Conservation (phyloP, 768 basidiomycete species). For the Trametes sanguinea region DNA sequence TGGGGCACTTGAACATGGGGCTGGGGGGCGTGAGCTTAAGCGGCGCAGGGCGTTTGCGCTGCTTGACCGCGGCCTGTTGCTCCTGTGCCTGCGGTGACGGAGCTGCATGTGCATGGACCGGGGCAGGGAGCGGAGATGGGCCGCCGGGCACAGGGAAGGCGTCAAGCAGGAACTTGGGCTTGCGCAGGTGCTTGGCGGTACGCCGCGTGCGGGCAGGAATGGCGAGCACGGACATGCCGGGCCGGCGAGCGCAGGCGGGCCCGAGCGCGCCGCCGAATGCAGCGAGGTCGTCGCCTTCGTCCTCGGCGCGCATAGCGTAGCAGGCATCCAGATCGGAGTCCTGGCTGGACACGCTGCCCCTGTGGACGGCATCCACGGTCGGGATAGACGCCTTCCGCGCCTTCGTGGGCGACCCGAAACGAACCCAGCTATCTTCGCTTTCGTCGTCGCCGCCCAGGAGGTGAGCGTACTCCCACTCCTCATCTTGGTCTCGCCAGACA, state of each 20-base stretch:
- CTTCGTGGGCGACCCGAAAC: slow-evolving; percentile 46
- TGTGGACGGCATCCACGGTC: slow-evolving; percentile 37
- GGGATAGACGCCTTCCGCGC: slow-evolving; percentile 26
- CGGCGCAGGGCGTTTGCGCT: slow-evolving; percentile 45
- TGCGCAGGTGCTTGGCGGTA: slow-evolving; percentile 39
- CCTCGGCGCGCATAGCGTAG: slow-evolving; percentile 46
- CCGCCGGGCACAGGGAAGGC: slow-evolving; percentile 32
- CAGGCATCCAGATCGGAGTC: slow-evolving; percentile 57
- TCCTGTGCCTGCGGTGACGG: slow-evolving; percentile 5
- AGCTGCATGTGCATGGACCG: slow-evolving; percentile 19
- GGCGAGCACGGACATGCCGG: slow-evolving; percentile 39
- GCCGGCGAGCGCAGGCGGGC: slow-evolving; percentile 34
- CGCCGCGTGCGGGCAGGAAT: slow-evolving; percentile 39
- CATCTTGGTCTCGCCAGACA: slow-evolving; percentile 72
- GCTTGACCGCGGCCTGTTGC: slow-evolving; percentile 30
- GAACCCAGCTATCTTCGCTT: slow-evolving; percentile 34
- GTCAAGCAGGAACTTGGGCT: slow-evolving; percentile 39
- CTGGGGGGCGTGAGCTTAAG: slow-evolving; percentile 40
- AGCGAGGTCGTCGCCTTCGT: slow-evolving; percentile 39
- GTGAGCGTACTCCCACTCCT: slow-evolving; percentile 68
- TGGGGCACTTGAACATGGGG: slow-evolving; percentile 35
- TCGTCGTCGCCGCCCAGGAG: slow-evolving; percentile 48
- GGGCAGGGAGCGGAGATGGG: slow-evolving; percentile 7
- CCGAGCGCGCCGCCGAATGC: slow-evolving; percentile 33
- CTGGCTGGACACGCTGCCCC: slow-evolving; percentile 50